phyloP scores from a whole-genome alignment of 345 rosid species.

The Citrus trifoliata region DNA sequence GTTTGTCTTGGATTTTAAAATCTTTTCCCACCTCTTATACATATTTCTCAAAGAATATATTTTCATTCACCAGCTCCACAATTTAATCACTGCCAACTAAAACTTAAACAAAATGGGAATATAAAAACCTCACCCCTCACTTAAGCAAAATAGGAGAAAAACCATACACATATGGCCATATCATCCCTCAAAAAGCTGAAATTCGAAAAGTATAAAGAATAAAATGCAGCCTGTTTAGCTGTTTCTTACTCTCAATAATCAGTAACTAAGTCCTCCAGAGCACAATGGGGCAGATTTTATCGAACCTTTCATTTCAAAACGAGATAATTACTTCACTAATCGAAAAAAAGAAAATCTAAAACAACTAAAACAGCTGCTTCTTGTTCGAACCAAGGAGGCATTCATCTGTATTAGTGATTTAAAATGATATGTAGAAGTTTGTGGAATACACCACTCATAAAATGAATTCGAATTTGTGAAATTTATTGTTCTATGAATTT shows the following conservation, averaged over 20 bases:
- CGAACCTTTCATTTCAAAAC: background rate
- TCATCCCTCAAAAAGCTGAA: background rate
- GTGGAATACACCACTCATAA: background rate
- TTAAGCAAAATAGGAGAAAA: background rate
- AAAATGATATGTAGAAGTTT: background rate
- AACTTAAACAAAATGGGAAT: background rate
- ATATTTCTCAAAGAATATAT: background rate
- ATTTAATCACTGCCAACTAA: background rate
- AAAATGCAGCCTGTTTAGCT: background rate
- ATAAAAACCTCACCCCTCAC: background rate
- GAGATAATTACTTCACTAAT: background rate
- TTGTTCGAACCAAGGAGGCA: background rate
- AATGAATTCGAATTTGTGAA: background rate
- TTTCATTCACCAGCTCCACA: background rate
- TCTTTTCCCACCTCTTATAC: background rate
- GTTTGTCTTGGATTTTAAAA: background rate
- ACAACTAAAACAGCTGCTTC: background rate
- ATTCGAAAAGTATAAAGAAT: background rate
- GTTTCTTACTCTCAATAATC: background rate
- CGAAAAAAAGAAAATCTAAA: background rate
- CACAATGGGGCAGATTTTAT: background rate
- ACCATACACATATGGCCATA: no score
- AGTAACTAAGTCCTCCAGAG: background rate
- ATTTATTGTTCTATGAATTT: background rate
- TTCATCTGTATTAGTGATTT: background rate